Evolutionary conservation across 164 flowering plant species (phyloP).

Genomic region (Vitis riparia): DNA sequence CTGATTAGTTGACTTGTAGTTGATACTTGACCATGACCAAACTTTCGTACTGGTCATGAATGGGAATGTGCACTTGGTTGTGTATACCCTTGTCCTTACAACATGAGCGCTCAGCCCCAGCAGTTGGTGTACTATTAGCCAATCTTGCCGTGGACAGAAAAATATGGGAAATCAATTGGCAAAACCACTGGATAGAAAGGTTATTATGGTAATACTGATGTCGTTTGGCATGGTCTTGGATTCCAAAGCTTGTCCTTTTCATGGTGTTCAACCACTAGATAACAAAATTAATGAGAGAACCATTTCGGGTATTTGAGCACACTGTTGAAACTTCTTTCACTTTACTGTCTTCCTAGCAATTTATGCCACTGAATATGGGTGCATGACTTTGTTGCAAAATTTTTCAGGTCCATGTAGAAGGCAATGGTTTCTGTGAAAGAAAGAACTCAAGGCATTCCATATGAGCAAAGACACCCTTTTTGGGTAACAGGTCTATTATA

Average conservation of each 20-base stretch:
- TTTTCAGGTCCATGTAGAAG: constrained; percentile 42
- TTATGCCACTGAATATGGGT: constrained; percentile 12
- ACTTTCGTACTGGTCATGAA: too few species aligned
- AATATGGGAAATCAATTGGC: too few species aligned
- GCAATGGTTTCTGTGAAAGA: constrained; percentile 34
- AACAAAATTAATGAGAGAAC: constrained; percentile 12
- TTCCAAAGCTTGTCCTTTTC: constrained; percentile 8
- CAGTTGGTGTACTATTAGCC: too few species aligned
- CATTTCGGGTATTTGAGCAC: background rate
- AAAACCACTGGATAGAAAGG: background rate
- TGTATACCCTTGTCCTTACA: too few species aligned
- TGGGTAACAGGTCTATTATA: constrained; percentile 8
- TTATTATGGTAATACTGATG: background rate
- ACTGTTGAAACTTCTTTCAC: constrained; percentile 10
- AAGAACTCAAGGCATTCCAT: constrained; percentile 36
- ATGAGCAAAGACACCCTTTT: constrained; percentile 28
- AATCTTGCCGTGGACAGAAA: too few species aligned
- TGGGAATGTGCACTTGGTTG: too few species aligned
- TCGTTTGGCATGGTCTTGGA: background rate
- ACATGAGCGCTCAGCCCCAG: too few species aligned
- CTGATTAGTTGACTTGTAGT: too few species aligned
- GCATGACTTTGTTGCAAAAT: constrained; percentile 21
- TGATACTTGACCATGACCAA: too few species aligned
- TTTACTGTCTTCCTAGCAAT: constrained; percentile 12
- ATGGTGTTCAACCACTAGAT: constrained; percentile 8